Base-by-base conservation (phyloP, 805 yeast genomes). In the Starmerella ratchasimensis region DNA sequence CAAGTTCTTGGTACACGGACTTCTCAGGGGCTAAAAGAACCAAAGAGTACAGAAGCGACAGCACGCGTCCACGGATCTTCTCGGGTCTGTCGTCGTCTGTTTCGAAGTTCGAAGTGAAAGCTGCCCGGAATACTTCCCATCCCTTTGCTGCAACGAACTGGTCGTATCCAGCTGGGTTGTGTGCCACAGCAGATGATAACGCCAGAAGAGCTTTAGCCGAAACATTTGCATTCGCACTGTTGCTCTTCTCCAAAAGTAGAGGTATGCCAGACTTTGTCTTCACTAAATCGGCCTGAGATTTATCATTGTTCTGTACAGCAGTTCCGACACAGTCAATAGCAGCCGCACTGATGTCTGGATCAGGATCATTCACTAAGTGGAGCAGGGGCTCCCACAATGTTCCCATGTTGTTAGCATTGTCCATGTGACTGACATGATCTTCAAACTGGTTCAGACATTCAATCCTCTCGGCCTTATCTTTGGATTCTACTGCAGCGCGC, bases 371-470 rank as follows among this genome's bases (percentile, higher is more conserved):
- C 22, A 62, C 60, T 34, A 84, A 61, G 36, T 69, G 68, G n/a
- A 83, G 62, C 30, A 86, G 56, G 3, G 75, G 64, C 17, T 68
- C 72, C 98, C 97, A 90, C 45, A 84, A 67, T 50, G 78, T 80
- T 46, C 80, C 88, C 47, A 88, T 76, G 52, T 83, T 83, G 59
- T 88, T 86, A 18, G 97, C 97, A 57, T 90, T 90, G 58, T 90
- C 97, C 43, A 88, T 59, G 52, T 84, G 84, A 55, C 88, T 97
- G 34, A 90, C 77, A 36, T 88, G 64, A 88, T 86, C 83, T 56
- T 88, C 95, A 52, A 88, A 79, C 56, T 83, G 82, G 47, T 88
- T 96, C 43, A 84, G 69, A 0, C 96, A 94, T 7, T 71, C 69
- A 36, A 76, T 64, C 49, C 78, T 79, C 49, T 68, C 67, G 28